Conservation (phyloP, 2,329 filamentous ascomycete species). For the Helotiales sp. region DNA sequence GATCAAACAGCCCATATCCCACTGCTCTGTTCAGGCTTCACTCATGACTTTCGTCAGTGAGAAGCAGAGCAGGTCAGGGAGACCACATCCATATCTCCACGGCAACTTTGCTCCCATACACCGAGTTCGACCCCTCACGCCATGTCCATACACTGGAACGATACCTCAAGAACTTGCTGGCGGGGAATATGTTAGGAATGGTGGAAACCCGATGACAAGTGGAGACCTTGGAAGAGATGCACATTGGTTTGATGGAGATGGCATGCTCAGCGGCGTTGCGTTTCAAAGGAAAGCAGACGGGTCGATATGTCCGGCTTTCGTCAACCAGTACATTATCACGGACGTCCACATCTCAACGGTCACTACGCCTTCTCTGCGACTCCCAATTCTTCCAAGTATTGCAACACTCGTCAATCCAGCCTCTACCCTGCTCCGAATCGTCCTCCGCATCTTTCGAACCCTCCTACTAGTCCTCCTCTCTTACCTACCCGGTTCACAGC, state of each 20-base stretch:
- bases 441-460: conserved; percentile 58
- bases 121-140: conserved; percentile 57
- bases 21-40: conserved; percentile 30
- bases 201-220: conserved; percentile 69
- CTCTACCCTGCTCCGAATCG: conserved; percentile 56
- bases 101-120: conserved; percentile 74
- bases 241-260: conserved; percentile 79
- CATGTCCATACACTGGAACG: conserved; percentile 59
- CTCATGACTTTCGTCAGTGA: conserved; percentile 36
- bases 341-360: conserved; percentile 65
- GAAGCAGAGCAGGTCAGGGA: conserved; percentile 31
- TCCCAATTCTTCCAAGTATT: conserved; percentile 70
- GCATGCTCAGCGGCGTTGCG: conserved; percentile 72
- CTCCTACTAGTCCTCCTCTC: conserved; percentile 62
- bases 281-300: conserved; percentile 54
- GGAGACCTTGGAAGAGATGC: conserved; percentile 64
- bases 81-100: conserved; percentile 55
- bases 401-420: conserved; percentile 66
- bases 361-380: conserved; percentile 51
- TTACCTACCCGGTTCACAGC: conserved; percentile 59
- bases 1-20: not conserved
- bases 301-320: conserved; percentile 63
- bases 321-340: conserved; percentile 72
- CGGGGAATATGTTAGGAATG: conserved; percentile 75
- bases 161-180: conserved; percentile 70